A percentile compares a stretch with the other conserved stretches of the same genome.
Conservation (phyloP, 352 stramenopile species). For the Ochromonadaceae sp. region DNA sequence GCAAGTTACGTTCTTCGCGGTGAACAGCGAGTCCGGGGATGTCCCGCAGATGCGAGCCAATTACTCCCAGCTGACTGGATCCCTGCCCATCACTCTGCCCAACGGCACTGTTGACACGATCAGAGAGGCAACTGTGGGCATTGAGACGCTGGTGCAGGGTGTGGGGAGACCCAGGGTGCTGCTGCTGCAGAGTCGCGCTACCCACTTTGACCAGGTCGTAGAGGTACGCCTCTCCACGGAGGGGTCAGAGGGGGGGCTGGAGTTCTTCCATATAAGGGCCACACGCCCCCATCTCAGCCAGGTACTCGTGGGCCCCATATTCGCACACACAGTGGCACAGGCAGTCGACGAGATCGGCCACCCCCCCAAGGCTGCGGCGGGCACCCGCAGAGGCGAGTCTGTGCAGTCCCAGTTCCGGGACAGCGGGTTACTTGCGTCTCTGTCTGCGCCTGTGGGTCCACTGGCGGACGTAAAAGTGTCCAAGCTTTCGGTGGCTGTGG, state of each 20-base stretch:
- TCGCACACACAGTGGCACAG: background rate
- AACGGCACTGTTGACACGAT: background rate
- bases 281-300: background rate
- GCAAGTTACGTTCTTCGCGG: background rate
- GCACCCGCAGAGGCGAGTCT: background rate
- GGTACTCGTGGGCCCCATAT: background rate
- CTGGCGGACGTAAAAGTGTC: background rate
- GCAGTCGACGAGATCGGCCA: background rate
- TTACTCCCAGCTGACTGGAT: background rate
- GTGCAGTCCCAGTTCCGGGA: background rate
- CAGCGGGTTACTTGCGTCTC: no score
- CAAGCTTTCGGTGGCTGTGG: background rate
- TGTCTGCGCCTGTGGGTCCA: background rate
- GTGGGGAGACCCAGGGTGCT: background rate
- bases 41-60: background rate
- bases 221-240: background rate
- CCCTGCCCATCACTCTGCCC: background rate
- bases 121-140: background rate
- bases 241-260: background rate
- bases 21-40: background rate
- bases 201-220: background rate
- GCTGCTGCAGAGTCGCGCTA: background rate
- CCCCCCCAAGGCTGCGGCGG: no score
- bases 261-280: constrained; percentile 3
- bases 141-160: background rate